Conservation (phyloP, 2,329 filamentous ascomycete genomes). For the Colletotrichum sp. region DNA sequence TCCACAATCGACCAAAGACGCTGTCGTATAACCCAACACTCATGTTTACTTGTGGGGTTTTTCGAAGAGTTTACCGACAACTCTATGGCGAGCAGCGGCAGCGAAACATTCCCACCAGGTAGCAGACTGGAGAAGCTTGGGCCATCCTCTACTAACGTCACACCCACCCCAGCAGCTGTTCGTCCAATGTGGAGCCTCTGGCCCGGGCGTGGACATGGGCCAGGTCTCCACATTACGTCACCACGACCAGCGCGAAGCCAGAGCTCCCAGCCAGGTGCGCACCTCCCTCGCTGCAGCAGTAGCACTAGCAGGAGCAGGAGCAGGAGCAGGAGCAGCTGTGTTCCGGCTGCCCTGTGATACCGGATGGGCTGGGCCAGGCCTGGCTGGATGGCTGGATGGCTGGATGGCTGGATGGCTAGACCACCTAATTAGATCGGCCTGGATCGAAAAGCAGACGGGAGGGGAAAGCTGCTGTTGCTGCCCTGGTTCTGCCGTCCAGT, state of each 20-base stretch:
- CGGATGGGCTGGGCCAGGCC: not conserved
- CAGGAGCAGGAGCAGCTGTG: not conserved
- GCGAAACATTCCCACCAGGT: not conserved
- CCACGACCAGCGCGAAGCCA: not conserved
- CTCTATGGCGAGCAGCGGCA: not conserved
- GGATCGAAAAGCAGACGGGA: not conserved
- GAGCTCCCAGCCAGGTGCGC: slow-evolving; percentile 4
- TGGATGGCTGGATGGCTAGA: not conserved
- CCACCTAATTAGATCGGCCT: not conserved
- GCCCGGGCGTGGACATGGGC: not conserved
- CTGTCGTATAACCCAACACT: not conserved
- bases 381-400: not conserved
- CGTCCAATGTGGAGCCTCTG: slow-evolving; percentile 14
- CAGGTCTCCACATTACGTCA: slow-evolving; percentile 15
- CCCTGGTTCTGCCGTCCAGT: not conserved
- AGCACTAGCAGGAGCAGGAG: not conserved
- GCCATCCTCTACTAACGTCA: not conserved
- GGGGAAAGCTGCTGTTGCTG: not conserved
- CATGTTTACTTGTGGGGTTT: not conserved
- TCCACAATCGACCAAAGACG: not conserved
- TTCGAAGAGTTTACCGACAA: not conserved
- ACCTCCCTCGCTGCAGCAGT: not conserved
- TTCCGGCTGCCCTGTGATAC: not conserved
- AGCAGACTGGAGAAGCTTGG: slow-evolving; percentile 1
- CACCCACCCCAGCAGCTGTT: not conserved